Evolutionary conservation across 306 rosid genomes (phyloP), one percentile per base, ranked within the genome.

Genomic region (Boehmeria nivea): DNA sequence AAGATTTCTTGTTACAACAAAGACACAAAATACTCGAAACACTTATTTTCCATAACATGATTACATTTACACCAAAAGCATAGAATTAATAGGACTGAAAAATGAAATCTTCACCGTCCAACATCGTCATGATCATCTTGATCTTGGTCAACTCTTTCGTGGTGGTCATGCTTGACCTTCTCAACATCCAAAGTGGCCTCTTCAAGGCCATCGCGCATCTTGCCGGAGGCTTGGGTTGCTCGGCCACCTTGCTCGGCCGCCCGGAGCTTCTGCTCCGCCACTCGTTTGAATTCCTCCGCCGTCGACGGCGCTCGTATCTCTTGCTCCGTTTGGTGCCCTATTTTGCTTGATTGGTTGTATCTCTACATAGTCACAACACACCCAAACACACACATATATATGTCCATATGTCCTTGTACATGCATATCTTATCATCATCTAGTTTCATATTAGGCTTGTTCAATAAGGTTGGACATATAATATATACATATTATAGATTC

Each of bases 201-300:
- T 22, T 57, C 66, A 8, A 48, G 3, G 2, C 2, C 61, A n/a
- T 66, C 73, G 44, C 0, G 49, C 11, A 43, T 23, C 61, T 73
- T 45, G 11, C 63, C 70, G 10, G 10, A 48, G 6, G 51, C 47
- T 27, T 61, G 69, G 36, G 55, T 48, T 1, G 56, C 72, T 43
- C 37, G 7, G 38, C 10, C 51, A 0, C 61, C 60, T 28, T 72
- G 48, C 38, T 49, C 15, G 1, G 59, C 63, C 24, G 8, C 5
- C 33, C 14, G 46, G 15, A 73, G 49, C 70, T 63, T 67, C 70
- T 73, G 66, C 63, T 51, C 78, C 1, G 74, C 73, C 20, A 63
- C 39, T 24, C 21, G 57, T 37, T 63, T 46, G 40, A 73, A 56
- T 43, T 19, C 56, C 36, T 57, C 63, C 6, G 71, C 74, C 3